Base-by-base conservation (phyloP, 257 asterid genomes). In the Verbena officinalis region DNA sequence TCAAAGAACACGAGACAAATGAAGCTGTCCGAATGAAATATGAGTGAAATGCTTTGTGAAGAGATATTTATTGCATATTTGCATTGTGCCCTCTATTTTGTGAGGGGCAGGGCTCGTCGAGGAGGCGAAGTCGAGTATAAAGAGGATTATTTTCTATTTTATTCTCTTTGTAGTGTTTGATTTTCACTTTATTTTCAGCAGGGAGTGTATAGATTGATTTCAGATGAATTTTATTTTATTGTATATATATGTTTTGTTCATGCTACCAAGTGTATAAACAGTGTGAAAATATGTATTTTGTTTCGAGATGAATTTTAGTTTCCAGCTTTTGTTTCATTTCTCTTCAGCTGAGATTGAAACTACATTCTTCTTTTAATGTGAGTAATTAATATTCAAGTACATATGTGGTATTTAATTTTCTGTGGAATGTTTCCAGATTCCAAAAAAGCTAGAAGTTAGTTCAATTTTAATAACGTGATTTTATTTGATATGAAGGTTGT, bases 161-260 rank as follows among this genome's bases (percentile, higher is more conserved):
- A n/a, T n/a, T n/a, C 68, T 27, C 49, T 15, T 30, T 10, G 7
- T 53, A 42, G 43, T 30, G 16, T 15, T 33, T 36, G 50, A 34
- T n/a, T 57, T 65, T 59, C 53, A 19, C 12, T 46, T 19, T 44
- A 59, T 9, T 52, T 52, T 43, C 46, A 40, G 66, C 55, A 49
- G 59, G 64, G 71, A n/a, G 23, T 46, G 63, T 49, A 39, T 43
- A 69, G 64, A 24, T 33, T 19, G 40, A 64, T 5, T 15, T 7
- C 46, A 59, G 13, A 12, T n/a, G n/a, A 57, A 14, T 49, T 21
- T 24, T 9, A n/a, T n/a, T n/a, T n/a, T n/a, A n/a, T 27, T 27
- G 30, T 60, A 70, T 62, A 67, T 10, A 71, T 46, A 43, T 43
- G 59, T 63, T 39, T 27, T n/a, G 10, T 34, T 67, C 65, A 53